Percentiles rank a stretch among this genome's conserved stretches.
Conservation (phyloP, 1,284 basidiomycete genomes). For the Cryptococcus depauperatus region DNA sequence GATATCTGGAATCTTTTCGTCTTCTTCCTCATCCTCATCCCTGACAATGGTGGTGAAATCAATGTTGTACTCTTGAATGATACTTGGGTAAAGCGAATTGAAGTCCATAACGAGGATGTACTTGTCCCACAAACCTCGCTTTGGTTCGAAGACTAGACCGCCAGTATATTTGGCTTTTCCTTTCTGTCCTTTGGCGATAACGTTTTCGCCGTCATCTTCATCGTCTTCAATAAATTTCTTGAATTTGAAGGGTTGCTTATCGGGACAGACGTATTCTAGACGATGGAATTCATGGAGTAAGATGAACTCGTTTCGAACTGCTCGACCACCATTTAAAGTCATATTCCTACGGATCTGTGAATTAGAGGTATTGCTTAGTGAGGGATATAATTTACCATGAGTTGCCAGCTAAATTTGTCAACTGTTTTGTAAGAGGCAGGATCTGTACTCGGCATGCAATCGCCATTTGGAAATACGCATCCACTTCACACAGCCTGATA, state of each 20-base stretch:
- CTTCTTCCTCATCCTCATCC: constrained; percentile 56
- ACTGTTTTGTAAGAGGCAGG: constrained; percentile 78
- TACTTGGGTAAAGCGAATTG: constrained; percentile 97
- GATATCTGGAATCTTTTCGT: constrained; percentile 83
- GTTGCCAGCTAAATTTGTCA: constrained; percentile 96
- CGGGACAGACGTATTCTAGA: constrained; percentile 91
- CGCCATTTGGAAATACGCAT: constrained; percentile 94
- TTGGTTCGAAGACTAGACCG: constrained; percentile 95
- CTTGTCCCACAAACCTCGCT: constrained; percentile 92
- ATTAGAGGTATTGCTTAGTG: neutral
- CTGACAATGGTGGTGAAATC: constrained; percentile 95
- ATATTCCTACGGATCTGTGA: constrained; percentile 64
- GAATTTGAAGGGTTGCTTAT: constrained; percentile 67
- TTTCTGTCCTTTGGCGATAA: constrained; percentile 56
- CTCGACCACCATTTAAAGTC: constrained; percentile 88
- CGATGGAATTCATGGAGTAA: constrained; percentile 95
- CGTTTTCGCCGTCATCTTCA: constrained; percentile 51
- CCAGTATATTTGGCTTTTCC: constrained; percentile 97
- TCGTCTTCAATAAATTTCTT: constrained; percentile 44
- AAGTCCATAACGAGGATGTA: constrained; percentile 99
- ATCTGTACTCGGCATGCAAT: constrained; percentile 85
- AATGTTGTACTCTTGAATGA: constrained; percentile 99
- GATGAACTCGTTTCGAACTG: constrained; percentile 98
- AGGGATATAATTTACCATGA: constrained; percentile 60
- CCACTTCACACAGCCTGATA: constrained; percentile 84